These are phyloP conservation scores for Fragilaria radians DNA, from an alignment of 108 stramenopile genomes.

Conservation along the genomic window DNA sequence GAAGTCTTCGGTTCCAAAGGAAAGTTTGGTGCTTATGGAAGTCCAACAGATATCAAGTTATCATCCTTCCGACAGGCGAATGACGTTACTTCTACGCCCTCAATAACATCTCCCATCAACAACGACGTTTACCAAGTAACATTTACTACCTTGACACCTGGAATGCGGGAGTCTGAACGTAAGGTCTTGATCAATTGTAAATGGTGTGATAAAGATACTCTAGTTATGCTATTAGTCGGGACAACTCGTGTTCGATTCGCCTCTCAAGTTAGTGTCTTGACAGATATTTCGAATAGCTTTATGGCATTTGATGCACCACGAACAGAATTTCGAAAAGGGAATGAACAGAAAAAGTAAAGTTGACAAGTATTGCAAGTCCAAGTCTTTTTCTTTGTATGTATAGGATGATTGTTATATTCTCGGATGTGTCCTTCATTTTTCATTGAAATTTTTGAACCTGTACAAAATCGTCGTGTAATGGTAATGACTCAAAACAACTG, in stretches of 20 bases:
- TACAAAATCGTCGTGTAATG: too few species aligned
- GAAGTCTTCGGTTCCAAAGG: slow-evolving; percentile 48
- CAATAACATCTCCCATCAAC: slow-evolving; percentile 1
- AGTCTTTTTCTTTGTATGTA: too few species aligned
- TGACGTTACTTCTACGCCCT: too few species aligned
- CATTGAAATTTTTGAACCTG: too few species aligned
- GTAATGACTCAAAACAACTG: too few species aligned
- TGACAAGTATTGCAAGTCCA: too few species aligned
- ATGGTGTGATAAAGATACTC: slow-evolving; percentile 26
- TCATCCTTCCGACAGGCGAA: slow-evolving; percentile 6
- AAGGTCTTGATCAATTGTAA: slow-evolving; percentile 37
- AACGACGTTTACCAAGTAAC: slow-evolving; percentile 33
- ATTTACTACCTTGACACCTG: slow-evolving; percentile 74
- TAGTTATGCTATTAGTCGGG: slow-evolving; percentile 50
- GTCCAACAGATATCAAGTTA: slow-evolving; percentile 59
- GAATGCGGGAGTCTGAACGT: slow-evolving; percentile 76
- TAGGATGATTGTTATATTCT: too few species aligned
- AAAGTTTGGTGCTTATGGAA: slow-evolving; percentile 65
- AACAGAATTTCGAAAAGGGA: not conserved
- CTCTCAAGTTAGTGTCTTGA: slow-evolving; percentile 35
- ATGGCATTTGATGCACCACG: not conserved
- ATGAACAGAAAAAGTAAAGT: too few species aligned
- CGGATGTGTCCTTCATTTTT: too few species aligned
- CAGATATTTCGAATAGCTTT: slow-evolving; percentile 27
- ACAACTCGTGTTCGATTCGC: slow-evolving; percentile 50